These are phyloP conservation scores for Pistacia atlantica DNA, from an alignment of 345 rosid species.

Conservation along the genomic window DNA sequence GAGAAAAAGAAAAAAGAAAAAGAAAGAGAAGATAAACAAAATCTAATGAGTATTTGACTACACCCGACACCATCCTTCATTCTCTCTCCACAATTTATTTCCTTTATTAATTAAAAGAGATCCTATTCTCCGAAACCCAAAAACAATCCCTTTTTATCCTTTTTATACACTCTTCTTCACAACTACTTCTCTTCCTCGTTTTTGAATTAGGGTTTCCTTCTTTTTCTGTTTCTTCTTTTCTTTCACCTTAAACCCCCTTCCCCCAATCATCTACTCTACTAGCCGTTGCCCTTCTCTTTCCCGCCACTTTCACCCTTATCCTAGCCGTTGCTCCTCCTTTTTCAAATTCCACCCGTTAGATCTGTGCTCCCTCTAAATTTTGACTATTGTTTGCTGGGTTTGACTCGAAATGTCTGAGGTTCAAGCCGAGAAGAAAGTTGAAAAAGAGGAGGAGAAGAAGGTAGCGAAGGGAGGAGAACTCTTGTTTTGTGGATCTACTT, in stretches of 20 bases:
- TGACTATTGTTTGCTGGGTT: slow-evolving; percentile 9
- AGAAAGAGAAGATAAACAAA: slow-evolving; percentile 15
- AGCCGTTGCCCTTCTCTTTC: slow-evolving; percentile 55
- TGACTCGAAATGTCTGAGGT: slow-evolving; percentile 50
- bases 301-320: slow-evolving; percentile 59
- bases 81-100: slow-evolving; percentile 6
- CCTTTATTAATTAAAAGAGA: slow-evolving; percentile 16
- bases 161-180: slow-evolving; percentile 6
- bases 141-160: slow-evolving; percentile 18
- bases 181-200: slow-evolving; percentile 9
- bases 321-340: slow-evolving; percentile 29
- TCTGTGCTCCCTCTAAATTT: slow-evolving; percentile 23
- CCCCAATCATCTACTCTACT: slow-evolving; percentile 37
- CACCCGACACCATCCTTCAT: background rate
- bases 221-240: slow-evolving; percentile 15
- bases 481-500: slow-evolving; percentile 83
- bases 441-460: slow-evolving; percentile 45
- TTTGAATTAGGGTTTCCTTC: slow-evolving; percentile 57
- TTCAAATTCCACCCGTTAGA: slow-evolving; percentile 56
- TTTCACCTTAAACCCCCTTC: slow-evolving; percentile 29
- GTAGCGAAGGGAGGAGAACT: slow-evolving; percentile 87
- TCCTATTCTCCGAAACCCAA: slow-evolving; percentile 38
- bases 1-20: background rate
- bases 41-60: background rate
- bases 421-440: slow-evolving; percentile 56